phyloP scores from a whole-genome alignment of 1,139 yeast genomes.

The Candida buenavistaensis region DNA sequence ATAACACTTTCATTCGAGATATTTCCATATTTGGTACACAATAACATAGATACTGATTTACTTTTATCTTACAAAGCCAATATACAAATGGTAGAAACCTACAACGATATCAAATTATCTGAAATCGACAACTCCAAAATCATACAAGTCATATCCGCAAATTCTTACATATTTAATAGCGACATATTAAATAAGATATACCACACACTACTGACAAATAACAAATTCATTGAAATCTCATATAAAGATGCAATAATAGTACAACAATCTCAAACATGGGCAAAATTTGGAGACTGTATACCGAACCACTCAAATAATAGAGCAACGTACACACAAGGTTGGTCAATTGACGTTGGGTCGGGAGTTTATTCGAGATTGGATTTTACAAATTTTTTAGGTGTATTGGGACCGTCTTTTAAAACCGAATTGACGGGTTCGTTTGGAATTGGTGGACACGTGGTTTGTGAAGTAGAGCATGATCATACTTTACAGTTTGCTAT shows the following conservation, averaged over 20 bases:
- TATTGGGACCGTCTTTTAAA: conserved; percentile 17
- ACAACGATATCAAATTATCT: conserved; percentile 1
- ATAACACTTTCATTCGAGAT: neutral
- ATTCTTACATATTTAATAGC: conserved; percentile 9
- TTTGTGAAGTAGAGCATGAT: conserved; percentile 23
- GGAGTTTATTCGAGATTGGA: conserved; percentile 17
- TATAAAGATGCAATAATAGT: conserved; percentile 1
- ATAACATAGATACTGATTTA: conserved; percentile 3
- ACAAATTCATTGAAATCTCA: conserved; percentile 1
- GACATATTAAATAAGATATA: no score
- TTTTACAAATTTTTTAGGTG: conserved; percentile 16
- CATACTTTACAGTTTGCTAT: conserved; percentile 25
- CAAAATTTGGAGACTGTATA: conserved; percentile 12
- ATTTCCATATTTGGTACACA: conserved; percentile 2
- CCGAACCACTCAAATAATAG: conserved; percentile 12
- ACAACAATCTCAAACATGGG: conserved; percentile 1
- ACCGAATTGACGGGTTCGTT: conserved; percentile 14
- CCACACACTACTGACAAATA: no score
- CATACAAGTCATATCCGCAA: conserved; percentile 3
- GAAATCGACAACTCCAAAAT: conserved; percentile 2
- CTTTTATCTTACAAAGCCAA: conserved; percentile 5
- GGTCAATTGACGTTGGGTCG: conserved; percentile 20
- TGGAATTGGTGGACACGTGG: conserved; percentile 20
- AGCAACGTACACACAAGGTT: conserved; percentile 24
- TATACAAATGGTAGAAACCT: neutral